Evolutionary conservation across 2,329 filamentous ascomycete species (phyloP), one percentile per base, ranked within the genome.

Genomic region (Fonsecaea pedrosoi): DNA sequence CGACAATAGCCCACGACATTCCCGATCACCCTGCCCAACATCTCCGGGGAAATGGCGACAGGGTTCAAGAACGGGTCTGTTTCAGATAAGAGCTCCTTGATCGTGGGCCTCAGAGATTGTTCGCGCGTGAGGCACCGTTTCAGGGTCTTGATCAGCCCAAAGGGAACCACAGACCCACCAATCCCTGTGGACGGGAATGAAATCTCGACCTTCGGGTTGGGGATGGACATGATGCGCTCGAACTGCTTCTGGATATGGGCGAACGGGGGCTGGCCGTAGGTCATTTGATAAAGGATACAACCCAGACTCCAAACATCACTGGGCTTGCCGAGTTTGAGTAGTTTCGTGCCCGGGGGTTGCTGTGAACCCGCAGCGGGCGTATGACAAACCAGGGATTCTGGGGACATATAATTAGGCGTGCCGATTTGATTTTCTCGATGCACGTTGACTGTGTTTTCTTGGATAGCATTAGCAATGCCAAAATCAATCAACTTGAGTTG

Each of bases 361-460:
- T 56, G 50, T 3, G 80, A 73, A 66, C 83, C 87, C 64, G 82
- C 80, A 18, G 83, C 78, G 62, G 88, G 89, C 72, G 96, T 96
- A 32, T 89, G 91, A 79, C 98, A 95, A 76, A 96, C 89, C 57
- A 99, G 85, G 2, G 91, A 93, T 79, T 99, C 95, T 0, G 95
- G 95, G 0, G 92, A 96, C 95, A 99, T 99, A 82, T 97, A 99
- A 78, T 96, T 99, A 3, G 95, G 94, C 0, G 95, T 99, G 64
- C 96, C 95, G 69, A 98, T 89, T 80, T 98, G 93, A 10, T 90
- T 92, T 77, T 99, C 95, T 65, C 95, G 91, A 79, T 99, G 95
- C 10, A 99, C 94, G 73, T 99, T 99, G 78, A 97, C 91, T 0
- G 95, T 99, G 79, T 97, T 89, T 76, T 98, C 95, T 79, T 96